These are phyloP conservation scores for Dicorynia guianensis DNA, from an alignment of 306 rosid genomes.

Conservation along the genomic window DNA sequence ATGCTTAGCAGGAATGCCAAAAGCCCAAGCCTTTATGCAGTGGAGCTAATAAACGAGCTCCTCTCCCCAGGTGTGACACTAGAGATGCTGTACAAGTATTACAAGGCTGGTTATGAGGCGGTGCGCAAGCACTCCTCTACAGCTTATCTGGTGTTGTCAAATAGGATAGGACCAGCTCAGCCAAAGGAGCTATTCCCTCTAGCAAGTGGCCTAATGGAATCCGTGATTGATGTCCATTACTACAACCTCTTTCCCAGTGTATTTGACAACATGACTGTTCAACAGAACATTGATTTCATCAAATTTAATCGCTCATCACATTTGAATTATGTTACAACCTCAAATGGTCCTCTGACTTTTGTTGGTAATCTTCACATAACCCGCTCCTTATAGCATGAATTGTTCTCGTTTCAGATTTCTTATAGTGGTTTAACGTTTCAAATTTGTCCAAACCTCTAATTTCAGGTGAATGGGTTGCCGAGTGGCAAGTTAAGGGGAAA, in stretches of 20 bases:
- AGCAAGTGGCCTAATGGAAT: slow-evolving; percentile 48
- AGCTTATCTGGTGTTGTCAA: slow-evolving; percentile 64
- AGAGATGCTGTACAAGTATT: slow-evolving; percentile 59
- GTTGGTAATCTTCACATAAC: slow-evolving; percentile 55
- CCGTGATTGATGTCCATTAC: slow-evolving; percentile 78
- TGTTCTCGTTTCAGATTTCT: background rate
- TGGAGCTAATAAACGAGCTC: slow-evolving; percentile 84
- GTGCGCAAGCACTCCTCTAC: slow-evolving; percentile 63
- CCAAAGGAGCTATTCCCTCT: slow-evolving; percentile 64
- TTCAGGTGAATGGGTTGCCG: slow-evolving; percentile 84
- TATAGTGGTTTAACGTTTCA: background rate
- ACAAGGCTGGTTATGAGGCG: slow-evolving; percentile 63
- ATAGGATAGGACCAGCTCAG: slow-evolving; percentile 55
- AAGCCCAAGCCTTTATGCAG: slow-evolving; percentile 64
- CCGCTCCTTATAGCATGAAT: background rate
- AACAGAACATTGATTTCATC: slow-evolving; percentile 70
- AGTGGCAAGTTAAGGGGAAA: slow-evolving; percentile 62
- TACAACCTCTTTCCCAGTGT: slow-evolving; percentile 56
- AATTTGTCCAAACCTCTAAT: background rate
- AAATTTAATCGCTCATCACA: slow-evolving; percentile 51
- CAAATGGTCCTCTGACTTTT: slow-evolving; percentile 79
- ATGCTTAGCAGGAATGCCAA: slow-evolving; percentile 55
- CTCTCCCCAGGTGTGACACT: slow-evolving; percentile 58
- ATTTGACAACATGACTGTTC: slow-evolving; percentile 51
- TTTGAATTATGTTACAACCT: slow-evolving; percentile 57